Percentiles rank a stretch among this genome's conserved stretches.
Evolutionary conservation across 257 asterid species (phyloP).

Genomic region (Penstemon barbatus): DNA sequence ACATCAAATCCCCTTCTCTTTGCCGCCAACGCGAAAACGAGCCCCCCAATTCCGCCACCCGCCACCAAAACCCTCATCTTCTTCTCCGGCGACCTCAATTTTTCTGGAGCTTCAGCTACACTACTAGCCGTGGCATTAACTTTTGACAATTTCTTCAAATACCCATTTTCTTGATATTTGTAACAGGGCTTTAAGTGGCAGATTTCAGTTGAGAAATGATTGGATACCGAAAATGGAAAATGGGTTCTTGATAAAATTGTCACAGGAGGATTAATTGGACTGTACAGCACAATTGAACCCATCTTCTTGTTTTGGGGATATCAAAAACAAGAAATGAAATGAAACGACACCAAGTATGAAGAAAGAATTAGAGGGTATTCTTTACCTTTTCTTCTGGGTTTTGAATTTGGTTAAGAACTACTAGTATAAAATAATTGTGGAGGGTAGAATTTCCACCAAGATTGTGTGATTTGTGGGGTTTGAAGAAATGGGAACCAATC

Average conservation of each 20-base stretch:
- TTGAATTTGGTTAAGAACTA: neutral
- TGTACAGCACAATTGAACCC: slow-evolving; percentile 48
- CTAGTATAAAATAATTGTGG: neutral
- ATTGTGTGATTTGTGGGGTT: slow-evolving; percentile 45
- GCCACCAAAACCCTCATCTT: slow-evolving; percentile 81
- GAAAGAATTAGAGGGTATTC: neutral
- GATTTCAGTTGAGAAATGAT: slow-evolving; percentile 27
- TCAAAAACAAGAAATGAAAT: slow-evolving; percentile 3
- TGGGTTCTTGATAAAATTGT: slow-evolving; percentile 44
- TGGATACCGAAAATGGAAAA: slow-evolving; percentile 33
- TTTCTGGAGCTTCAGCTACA: slow-evolving; percentile 8
- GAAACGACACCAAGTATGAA: neutral
- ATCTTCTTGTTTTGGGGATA: slow-evolving; percentile 21
- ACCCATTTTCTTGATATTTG: slow-evolving; percentile 32
- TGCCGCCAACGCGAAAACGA: slow-evolving; percentile 91
- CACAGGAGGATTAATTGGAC: slow-evolving; percentile 51
- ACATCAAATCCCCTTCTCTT: slow-evolving; percentile 83
- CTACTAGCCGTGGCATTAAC: slow-evolving; percentile 38
- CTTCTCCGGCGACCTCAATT: slow-evolving; percentile 35
- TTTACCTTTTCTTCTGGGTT: neutral
- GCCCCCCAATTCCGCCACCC: slow-evolving; percentile 96
- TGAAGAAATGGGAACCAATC: slow-evolving; percentile 48
- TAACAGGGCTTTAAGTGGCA: slow-evolving; percentile 27
- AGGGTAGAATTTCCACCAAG: neutral
- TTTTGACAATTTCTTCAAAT: slow-evolving; percentile 30